Percentiles rank a stretch among this genome's conserved stretches.
These are phyloP conservation scores for Fimicolochytrium jonesii DNA, from an alignment of 192 early-diverging fungal genomes.

Conservation along the genomic window DNA sequence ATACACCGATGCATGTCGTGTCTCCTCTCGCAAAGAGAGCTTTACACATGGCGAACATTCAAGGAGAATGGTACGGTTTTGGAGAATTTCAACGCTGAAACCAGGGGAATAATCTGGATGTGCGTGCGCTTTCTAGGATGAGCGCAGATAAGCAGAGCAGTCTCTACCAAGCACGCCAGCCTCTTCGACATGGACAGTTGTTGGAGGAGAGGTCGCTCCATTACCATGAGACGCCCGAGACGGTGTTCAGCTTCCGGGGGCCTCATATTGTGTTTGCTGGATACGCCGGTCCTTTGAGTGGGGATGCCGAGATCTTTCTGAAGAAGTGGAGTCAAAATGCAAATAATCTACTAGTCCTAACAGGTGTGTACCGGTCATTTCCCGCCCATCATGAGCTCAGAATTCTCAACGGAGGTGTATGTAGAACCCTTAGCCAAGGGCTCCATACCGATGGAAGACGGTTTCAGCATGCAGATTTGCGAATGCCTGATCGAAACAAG, in stretches of 20 bases:
- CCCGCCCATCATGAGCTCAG: background rate
- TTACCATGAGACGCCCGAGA: constrained; percentile 38
- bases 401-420: background rate
- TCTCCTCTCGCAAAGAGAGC: constrained; percentile 73
- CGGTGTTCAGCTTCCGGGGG: constrained; percentile 37
- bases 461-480: constrained; percentile 4
- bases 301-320: constrained; percentile 40
- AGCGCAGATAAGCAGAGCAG: constrained; percentile 44
- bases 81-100: background rate
- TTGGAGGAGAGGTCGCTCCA: constrained; percentile 34
- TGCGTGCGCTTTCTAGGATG: constrained; percentile 16
- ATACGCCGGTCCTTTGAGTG: constrained; percentile 39
- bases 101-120: background rate
- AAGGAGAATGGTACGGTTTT: constrained; percentile 71
- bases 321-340: constrained; percentile 44
- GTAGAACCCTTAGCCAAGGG: background rate
- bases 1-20: constrained; percentile 65
- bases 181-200: constrained; percentile 47
- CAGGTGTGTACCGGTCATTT: constrained; percentile 30
- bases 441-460: background rate
- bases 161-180: constrained; percentile 62
- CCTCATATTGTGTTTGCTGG: constrained; percentile 64
- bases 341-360: constrained; percentile 44
- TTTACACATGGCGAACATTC: constrained; percentile 75
- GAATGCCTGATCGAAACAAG: constrained; percentile 8